Evolutionary conservation across 768 basidiomycete genomes (phyloP).

Genomic region (Tremella yokohamensis): DNA sequence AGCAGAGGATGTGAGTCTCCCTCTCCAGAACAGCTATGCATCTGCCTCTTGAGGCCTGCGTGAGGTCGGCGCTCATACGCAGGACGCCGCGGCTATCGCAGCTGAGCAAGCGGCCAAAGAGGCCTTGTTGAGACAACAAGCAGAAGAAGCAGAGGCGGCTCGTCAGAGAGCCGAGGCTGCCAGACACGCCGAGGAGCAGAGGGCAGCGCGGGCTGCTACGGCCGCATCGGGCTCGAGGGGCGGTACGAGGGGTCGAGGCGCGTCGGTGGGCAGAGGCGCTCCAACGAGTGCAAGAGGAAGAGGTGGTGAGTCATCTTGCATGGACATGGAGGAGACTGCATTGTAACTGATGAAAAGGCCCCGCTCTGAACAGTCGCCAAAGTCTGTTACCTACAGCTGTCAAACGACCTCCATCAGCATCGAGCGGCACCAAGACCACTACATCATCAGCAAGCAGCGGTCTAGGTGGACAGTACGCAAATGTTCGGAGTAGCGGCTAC

Average conservation of each 20-base stretch:
- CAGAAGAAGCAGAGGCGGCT: slow-evolving; percentile 9
- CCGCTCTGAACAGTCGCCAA: slow-evolving; percentile 1
- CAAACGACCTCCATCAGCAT: neutral
- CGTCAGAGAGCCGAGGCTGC: slow-evolving; percentile 8
- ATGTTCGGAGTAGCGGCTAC: slow-evolving; percentile 46
- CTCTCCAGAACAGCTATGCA: neutral
- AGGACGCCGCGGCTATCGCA: slow-evolving; percentile 21
- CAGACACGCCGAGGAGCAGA: neutral
- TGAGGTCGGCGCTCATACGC: neutral
- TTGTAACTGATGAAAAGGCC: neutral
- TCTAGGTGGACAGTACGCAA: slow-evolving; percentile 27
- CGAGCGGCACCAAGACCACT: neutral
- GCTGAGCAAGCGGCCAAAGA: slow-evolving; percentile 14
- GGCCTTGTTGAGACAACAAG: slow-evolving; percentile 4
- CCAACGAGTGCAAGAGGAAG: neutral
- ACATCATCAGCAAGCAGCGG: slow-evolving; percentile 15
- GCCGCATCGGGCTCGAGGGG: neutral
- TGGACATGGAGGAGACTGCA: neutral
- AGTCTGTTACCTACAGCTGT: neutral
- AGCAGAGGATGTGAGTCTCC: slow-evolving; percentile 38
- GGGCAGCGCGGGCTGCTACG: too few species aligned
- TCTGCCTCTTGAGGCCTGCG: neutral
- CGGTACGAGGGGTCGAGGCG: neutral
- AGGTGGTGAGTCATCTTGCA: neutral
- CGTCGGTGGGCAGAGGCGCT: neutral